A percentile compares a stretch with the other conserved stretches of the same genome.
These are phyloP conservation scores for Lasiodiplodia citricola DNA, from an alignment of 2,329 filamentous ascomycete genomes.

Conservation along the genomic window DNA sequence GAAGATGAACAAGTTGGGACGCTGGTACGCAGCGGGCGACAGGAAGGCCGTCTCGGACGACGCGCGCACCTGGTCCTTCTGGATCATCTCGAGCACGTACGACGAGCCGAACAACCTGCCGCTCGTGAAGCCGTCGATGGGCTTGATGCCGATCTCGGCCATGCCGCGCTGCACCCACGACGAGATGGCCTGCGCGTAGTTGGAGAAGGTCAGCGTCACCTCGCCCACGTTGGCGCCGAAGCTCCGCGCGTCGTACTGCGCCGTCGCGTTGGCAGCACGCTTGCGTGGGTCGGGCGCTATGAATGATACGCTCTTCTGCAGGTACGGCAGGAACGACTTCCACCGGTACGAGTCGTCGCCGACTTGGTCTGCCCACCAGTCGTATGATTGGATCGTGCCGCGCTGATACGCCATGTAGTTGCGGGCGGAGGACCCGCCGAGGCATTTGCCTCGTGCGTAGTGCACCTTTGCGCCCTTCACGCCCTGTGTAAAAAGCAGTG, in stretches of 20 bases:
- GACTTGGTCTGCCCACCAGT: conserved; percentile 38
- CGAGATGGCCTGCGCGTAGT: conserved; percentile 31
- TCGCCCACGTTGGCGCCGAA: not conserved
- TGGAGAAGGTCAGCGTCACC: conserved; percentile 32
- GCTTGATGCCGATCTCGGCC: conserved; percentile 31
- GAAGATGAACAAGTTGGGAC: conserved; percentile 30
- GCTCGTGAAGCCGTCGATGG: conserved; percentile 29
- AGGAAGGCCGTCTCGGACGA: conserved; percentile 33
- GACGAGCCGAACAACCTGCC: conserved; percentile 32
- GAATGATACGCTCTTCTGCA: conserved; percentile 37
- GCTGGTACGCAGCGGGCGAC: conserved; percentile 6
- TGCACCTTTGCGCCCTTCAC: conserved; percentile 24
- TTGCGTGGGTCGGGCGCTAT: conserved; percentile 35
- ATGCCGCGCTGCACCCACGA: conserved; percentile 30
- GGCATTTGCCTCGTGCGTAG: conserved; percentile 35
- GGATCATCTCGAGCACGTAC: conserved; percentile 28
- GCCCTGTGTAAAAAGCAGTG: no score
- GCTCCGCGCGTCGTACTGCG: conserved; percentile 29
- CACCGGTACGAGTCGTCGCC: conserved; percentile 40
- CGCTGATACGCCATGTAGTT: conserved; percentile 34
- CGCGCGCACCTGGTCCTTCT: conserved; percentile 23
- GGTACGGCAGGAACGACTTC: conserved; percentile 37
- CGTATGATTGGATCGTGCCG: conserved; percentile 4
- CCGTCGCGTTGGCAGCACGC: conserved; percentile 32
- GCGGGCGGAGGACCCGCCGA: conserved; percentile 25